These are phyloP conservation scores for Penicillium sp. DNA, from an alignment of 2,329 filamentous ascomycete species.

Conservation along the genomic window DNA sequence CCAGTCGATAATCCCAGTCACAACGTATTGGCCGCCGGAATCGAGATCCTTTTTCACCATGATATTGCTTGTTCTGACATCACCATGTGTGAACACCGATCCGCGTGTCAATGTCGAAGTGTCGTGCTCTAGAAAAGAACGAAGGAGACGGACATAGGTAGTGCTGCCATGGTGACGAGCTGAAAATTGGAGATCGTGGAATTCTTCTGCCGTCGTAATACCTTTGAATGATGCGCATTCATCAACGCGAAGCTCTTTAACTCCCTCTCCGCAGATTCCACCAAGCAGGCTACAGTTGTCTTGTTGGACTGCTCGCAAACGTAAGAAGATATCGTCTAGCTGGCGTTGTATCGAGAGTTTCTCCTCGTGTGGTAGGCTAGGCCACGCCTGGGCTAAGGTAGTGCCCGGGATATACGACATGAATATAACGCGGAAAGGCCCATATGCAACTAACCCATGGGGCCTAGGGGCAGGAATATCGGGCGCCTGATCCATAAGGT, in stretches of 20 bases:
- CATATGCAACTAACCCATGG: constrained; percentile 22
- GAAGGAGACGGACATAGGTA: constrained; percentile 16
- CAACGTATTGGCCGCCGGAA: too few relatives aligned
- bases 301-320: constrained; percentile 12
- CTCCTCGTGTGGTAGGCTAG: too few relatives aligned
- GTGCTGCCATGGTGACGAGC: too few relatives aligned
- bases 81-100: constrained; percentile 26
- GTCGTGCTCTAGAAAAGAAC: constrained; percentile 17
- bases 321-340: too few relatives aligned
- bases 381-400: too few relatives aligned
- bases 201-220: too few relatives aligned
- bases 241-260: constrained; percentile 19
- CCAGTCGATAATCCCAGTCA: too few relatives aligned
- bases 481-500: constrained; percentile 17
- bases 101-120: constrained; percentile 3
- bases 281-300: constrained; percentile 15
- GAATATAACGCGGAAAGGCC: constrained; percentile 13
- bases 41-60: too few relatives aligned
- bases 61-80: constrained; percentile 14
- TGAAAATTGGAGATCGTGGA: too few relatives aligned
- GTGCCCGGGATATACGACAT: too few relatives aligned
- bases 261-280: constrained; percentile 23
- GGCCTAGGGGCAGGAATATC: constrained; percentile 24
- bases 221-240: constrained; percentile 16
- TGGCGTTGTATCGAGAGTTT: too few relatives aligned